Percentiles rank a stretch among this genome's conserved stretches.
phyloP scores from a whole-genome alignment of 2,329 filamentous ascomycete species.

The Colletotrichum tropicicola region DNA sequence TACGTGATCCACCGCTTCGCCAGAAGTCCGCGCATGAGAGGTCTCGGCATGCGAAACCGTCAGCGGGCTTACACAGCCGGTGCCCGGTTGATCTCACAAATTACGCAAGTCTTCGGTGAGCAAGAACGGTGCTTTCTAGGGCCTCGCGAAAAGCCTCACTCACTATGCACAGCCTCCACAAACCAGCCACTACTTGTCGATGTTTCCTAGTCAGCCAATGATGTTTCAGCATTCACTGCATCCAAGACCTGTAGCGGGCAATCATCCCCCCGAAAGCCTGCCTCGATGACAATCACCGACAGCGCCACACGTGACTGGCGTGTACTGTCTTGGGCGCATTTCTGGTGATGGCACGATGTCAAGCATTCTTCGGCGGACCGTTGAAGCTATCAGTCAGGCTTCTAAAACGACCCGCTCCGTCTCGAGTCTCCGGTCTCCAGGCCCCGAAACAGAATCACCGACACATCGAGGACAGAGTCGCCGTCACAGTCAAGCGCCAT shows the following conservation, averaged over 20 bases:
- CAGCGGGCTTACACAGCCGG: neutral
- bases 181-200: neutral
- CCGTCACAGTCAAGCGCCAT: neutral
- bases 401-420: neutral
- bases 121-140: neutral
- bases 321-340: slow-evolving; percentile 3
- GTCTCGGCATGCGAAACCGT: neutral
- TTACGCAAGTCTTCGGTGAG: neutral
- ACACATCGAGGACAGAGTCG: too few species aligned
- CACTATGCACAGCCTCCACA: slow-evolving; percentile 10
- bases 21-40: too few species aligned
- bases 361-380: neutral
- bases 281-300: slow-evolving; percentile 25
- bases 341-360: slow-evolving; percentile 4
- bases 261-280: slow-evolving; percentile 41
- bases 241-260: slow-evolving; percentile 32
- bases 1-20: neutral
- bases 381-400: neutral
- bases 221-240: neutral
- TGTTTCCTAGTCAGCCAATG: slow-evolving; percentile 4
- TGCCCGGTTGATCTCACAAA: neutral
- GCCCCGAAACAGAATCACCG: too few species aligned
- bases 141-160: neutral
- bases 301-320: slow-evolving; percentile 8
- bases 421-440: too few species aligned